Conservation (phyloP, 2,329 filamentous ascomycete species). For the Pseudogymnoascus sp. region DNA sequence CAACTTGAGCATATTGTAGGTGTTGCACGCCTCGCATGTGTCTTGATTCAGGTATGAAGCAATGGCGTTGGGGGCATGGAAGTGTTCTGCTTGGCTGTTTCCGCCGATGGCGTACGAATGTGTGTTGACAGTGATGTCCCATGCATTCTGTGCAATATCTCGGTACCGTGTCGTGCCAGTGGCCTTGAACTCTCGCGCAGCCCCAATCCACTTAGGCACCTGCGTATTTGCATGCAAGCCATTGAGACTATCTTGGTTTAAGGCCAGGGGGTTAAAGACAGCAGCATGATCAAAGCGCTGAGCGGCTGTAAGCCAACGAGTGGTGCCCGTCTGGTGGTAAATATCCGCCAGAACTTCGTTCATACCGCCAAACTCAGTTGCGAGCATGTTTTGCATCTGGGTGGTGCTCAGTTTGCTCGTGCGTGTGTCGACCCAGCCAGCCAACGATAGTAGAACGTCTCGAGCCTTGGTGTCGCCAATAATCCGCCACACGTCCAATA, state of each 20-base stretch:
- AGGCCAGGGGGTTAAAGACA: constrained; percentile 40
- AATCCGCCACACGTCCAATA: constrained; percentile 43
- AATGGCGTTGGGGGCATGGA: constrained; percentile 40
- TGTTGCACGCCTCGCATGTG: constrained; percentile 46
- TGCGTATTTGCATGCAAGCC: constrained; percentile 48
- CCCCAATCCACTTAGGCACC: constrained; percentile 48
- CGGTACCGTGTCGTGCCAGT: constrained; percentile 39
- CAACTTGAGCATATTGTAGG: constrained; percentile 51
- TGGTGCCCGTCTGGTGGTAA: constrained; percentile 39
- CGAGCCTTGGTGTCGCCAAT: constrained; percentile 37
- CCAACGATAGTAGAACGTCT: constrained; percentile 38
- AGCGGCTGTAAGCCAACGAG: constrained; percentile 40
- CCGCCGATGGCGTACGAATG: constrained; percentile 48
- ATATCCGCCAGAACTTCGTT: constrained; percentile 44
- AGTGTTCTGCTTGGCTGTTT: constrained; percentile 48
- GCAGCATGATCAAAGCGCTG: constrained; percentile 44
- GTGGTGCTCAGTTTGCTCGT: constrained; percentile 36
- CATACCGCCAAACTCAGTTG: constrained; percentile 48
- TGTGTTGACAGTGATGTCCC: constrained; percentile 38
- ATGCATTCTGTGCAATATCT: constrained; percentile 44
- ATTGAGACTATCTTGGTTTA: constrained; percentile 38
- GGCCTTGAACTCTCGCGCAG: constrained; percentile 41
- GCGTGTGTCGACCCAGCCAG: constrained; percentile 42
- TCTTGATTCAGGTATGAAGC: constrained; percentile 37
- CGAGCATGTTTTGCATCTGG: constrained; percentile 42